Evolutionary conservation across 1,284 basidiomycete genomes (phyloP), one percentile per base, ranked within the genome.

Genomic region (Chalciporus sp.): DNA sequence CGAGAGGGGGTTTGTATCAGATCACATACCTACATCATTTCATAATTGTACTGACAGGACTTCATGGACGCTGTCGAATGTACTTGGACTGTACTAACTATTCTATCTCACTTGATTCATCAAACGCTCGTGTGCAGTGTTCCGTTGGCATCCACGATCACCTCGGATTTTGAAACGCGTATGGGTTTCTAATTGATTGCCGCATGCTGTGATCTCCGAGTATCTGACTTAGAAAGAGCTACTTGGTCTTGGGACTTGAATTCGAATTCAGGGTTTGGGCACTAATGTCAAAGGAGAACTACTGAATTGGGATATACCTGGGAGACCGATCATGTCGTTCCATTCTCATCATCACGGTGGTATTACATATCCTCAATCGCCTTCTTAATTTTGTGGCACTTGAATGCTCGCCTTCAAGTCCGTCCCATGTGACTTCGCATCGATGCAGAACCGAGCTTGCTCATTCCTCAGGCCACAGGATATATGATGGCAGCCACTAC

Each of bases 21-120:
- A 55, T 55, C 37, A 52, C 56, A 57, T 58, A 67, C 57, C 27
- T 71, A 68, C 48, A 67, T 57, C 56, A 56, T 53, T 52, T 42
- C 55, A 61, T 58, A 49, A 56, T 66, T 64, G 53, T 40, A 47
- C 45, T 47, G 33, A 26, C 43, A 16, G 29, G 52, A 49, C 33
- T 50, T 10, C 46, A 52, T 54, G 31, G 29, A 51, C 47, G 33
- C 47, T 29, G 17, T 53, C 42, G 37, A 8, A 17, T 37, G 31
- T 52, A 42, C 16, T 40, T 23, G 42, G 35, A 37, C 5, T 37
- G n/a, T 35, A 45, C 50, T 50, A 20, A 28, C 39, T 23, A 20
- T 33, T 7, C 23, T 45, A 42, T 4, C 47, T 35, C 39, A 23
- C 37, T 27, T 33, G 31, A 55, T 42, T 43, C 37, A 37, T 26